Evolutionary conservation across 108 stramenopile genomes (phyloP).

Genomic region (Epithemia pelagica): DNA sequence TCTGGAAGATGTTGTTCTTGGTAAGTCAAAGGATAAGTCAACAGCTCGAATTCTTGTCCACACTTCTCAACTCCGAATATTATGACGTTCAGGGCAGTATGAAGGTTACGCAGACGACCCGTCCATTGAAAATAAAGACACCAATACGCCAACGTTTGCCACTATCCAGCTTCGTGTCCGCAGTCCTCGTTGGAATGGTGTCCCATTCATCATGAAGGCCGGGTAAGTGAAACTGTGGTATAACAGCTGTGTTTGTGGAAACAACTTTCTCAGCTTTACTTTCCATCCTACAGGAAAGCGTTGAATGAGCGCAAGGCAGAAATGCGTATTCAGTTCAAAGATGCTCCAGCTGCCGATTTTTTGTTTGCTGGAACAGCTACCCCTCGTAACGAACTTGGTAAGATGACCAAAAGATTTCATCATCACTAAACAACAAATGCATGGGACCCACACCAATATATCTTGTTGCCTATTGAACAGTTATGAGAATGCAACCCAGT

Average conservation of each 20-base stretch:
- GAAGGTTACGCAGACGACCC: slow-evolving; percentile 85
- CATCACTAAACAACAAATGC: no score
- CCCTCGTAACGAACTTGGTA: slow-evolving; percentile 86
- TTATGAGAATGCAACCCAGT: slow-evolving; percentile 87
- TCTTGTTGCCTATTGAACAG: no score
- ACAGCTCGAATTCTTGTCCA: no score
- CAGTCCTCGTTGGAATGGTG: slow-evolving; percentile 94
- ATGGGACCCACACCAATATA: no score
- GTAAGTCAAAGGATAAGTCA: no score
- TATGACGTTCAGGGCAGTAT: slow-evolving; percentile 73
- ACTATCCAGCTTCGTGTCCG: slow-evolving; percentile 75
- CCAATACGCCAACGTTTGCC: slow-evolving; percentile 92
- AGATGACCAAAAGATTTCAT: no score
- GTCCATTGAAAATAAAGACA: slow-evolving; percentile 83
- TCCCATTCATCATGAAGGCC: slow-evolving; percentile 95
- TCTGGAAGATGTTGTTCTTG: slow-evolving; percentile 76
- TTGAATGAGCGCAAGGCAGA: slow-evolving; percentile 95
- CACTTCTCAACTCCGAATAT: no score
- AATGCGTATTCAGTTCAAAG: slow-evolving; percentile 92
- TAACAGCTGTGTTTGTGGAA: no score
- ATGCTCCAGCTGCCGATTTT: slow-evolving; percentile 59
- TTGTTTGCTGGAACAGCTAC: slow-evolving; percentile 43
- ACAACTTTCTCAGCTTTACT: no score
- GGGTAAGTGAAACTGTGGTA: no score
- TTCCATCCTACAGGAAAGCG: slow-evolving; percentile 25